phyloP scores from a whole-genome alignment of 2,329 filamentous ascomycete species.

The Aspergillus pseudotamarii region DNA sequence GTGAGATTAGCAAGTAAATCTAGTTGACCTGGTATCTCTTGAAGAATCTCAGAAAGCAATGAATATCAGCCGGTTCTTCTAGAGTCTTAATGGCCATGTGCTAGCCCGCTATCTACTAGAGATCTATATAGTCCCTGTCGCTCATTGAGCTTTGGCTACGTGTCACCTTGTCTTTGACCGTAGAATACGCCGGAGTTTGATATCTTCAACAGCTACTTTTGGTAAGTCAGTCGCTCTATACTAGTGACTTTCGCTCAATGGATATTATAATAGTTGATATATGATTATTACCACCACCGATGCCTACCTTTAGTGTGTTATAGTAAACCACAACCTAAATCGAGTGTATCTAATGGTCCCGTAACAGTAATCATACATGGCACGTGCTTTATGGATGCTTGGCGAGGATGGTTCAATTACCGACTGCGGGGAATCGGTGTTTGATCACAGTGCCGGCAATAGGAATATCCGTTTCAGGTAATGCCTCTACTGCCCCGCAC shows the following conservation, averaged over 20 bases:
- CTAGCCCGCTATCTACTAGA: background rate
- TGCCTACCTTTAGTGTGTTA: background rate
- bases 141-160: too few species aligned
- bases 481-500: slow-evolving; percentile 8
- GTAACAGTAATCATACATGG: slow-evolving; percentile 12
- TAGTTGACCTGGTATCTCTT: background rate
- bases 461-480: slow-evolving; percentile 13
- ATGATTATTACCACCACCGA: background rate
- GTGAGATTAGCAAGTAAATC: background rate
- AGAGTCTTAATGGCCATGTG: background rate
- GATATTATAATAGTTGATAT: background rate
- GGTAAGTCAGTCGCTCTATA: background rate
- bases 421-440: slow-evolving; percentile 19
- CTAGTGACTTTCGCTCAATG: background rate
- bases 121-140: background rate
- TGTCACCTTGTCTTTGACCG: background rate
- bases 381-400: slow-evolving; percentile 2
- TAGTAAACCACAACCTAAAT: background rate
- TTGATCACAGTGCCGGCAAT: slow-evolving; percentile 19
- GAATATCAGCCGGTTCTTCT: background rate
- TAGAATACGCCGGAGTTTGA: background rate
- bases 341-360: background rate
- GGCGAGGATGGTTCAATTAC: slow-evolving; percentile 17
- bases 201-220: background rate
- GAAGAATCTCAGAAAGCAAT: background rate